phyloP scores from a whole-genome alignment of 495 filamentous ascomycete genomes.

The Cairneyella variabilis region DNA sequence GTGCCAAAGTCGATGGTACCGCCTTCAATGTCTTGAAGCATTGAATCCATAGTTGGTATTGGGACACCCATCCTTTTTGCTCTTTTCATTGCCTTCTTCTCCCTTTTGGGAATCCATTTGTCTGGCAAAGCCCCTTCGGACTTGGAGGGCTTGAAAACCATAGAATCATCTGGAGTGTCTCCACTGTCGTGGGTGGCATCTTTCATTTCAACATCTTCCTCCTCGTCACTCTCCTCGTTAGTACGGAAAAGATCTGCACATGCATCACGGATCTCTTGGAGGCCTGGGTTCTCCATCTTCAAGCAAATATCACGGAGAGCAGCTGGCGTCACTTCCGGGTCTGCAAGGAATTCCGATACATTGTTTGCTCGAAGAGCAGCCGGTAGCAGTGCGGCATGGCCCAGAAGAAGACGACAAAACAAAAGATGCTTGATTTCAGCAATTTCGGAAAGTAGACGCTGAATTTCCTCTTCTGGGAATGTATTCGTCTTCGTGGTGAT shows the following conservation, averaged over 20 bases:
- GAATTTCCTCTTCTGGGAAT: conserved; percentile 41
- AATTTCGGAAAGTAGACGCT: conserved; percentile 38
- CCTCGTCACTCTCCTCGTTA: conserved; percentile 32
- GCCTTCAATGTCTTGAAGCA: background rate
- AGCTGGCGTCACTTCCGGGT: conserved; percentile 36
- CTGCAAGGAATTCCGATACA: conserved; percentile 44
- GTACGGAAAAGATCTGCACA: conserved; percentile 46
- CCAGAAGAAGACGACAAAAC: conserved; percentile 46
- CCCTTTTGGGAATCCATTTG: conserved; percentile 24
- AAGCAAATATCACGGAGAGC: conserved; percentile 47
- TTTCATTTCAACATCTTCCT: conserved; percentile 23
- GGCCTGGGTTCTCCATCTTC: conserved; percentile 39
- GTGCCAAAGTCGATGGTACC: background rate
- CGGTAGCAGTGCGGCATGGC: conserved; percentile 43
- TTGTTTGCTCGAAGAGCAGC: conserved; percentile 38
- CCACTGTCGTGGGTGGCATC: background rate
- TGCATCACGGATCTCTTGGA: conserved; percentile 47
- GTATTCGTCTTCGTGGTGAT: conserved; percentile 32
- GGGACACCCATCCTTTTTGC: background rate
- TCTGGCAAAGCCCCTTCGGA: conserved; percentile 18
- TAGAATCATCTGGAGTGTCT: background rate
- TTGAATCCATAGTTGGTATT: background rate
- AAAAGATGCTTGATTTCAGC: conserved; percentile 46
- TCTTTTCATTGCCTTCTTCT: conserved; percentile 20
- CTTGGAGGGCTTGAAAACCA: background rate